Evolutionary conservation across 148 eudicot species (phyloP).

Genomic region (Camellia sinensis): DNA sequence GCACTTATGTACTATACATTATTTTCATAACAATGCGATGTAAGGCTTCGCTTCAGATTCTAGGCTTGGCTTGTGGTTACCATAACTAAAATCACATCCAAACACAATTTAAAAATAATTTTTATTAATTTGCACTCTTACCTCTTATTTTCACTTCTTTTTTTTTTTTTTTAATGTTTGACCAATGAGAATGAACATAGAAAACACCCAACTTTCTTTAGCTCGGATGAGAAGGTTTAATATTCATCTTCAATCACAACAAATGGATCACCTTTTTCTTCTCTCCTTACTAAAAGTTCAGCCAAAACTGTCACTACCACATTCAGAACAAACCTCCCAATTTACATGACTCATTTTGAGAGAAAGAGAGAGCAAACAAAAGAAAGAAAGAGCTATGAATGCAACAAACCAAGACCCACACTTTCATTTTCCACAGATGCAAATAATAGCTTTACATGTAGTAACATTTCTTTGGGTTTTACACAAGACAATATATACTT

Average conservation of each 20-base stretch:
- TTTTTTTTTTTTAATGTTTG: not conserved
- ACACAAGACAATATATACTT: not conserved
- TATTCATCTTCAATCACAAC: not conserved
- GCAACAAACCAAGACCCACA: not conserved
- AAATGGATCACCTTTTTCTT: not conserved
- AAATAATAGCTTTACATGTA: conserved; percentile 14
- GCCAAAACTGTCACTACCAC: not conserved
- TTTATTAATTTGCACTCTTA: not conserved
- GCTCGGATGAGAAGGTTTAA: not conserved
- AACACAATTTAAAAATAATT: too few species aligned
- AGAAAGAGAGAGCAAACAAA: not conserved
- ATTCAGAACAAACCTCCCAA: not conserved
- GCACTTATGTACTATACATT: too few species aligned
- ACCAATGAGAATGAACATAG: not conserved
- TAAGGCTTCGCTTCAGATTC: too few species aligned
- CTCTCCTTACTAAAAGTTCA: not conserved
- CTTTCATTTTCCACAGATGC: conserved; percentile 6
- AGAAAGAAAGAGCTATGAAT: not conserved
- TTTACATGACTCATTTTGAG: not conserved
- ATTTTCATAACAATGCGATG: too few species aligned
- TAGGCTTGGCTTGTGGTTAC: too few species aligned
- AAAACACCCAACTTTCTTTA: not conserved
- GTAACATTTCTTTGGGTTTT: not conserved
- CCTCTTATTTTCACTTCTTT: not conserved
- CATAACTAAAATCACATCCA: too few species aligned